Base-by-base conservation (phyloP, 352 stramenopile species). In the Globisporangium yorkense region DNA sequence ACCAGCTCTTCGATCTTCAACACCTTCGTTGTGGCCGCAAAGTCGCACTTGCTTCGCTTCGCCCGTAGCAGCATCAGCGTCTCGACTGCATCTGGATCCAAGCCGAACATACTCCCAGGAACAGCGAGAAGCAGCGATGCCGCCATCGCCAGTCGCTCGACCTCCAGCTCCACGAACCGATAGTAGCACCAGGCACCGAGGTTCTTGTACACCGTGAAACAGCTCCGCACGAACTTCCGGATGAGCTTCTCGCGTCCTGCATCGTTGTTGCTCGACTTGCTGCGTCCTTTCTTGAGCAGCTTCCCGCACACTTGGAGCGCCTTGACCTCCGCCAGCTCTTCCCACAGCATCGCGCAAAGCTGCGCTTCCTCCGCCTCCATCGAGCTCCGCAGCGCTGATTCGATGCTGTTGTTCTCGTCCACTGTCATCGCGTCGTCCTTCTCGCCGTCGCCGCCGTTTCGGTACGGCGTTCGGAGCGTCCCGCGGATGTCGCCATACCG, bases 181-280 rank as follows among this genome's bases (percentile, higher is more conserved):
- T 90, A 91, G 61, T 84, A 80, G 60, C 84, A 93, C 84, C 84
- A 93, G 2, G 69, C 61, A 0, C 84, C 84, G 12, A 89, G 60
- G n/a, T 74, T 77, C 54, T 76, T 77, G 71, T 81, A 88, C 1
- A 90, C 71, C 0, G 67, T 72, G 10, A 80, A 59, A 31, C 81
- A 90, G 52, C 59, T 74, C 37, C 76, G 68, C 44, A 76, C 58
- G 39, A 93, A 89, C 63, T 78, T 87, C 27, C 72, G 74, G 24
- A 68, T 59, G 27, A 71, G 51, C 44, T 88, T 85, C n/a, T 76
- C 66, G 9, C 75, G 60, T 20, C 79, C 84, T 16, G 39, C 64
- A 0, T 64, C n/a, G 24, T 82, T 68, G 1, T 46, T 66, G 0
- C 72, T 66, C 4, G 68, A 64, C 18, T 68, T 62, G 24, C 66